A percentile compares a stretch with the other conserved stretches of the same genome.
phyloP scores from a whole-genome alignment of 2,329 filamentous ascomycete species.

The Ophiostoma piceae region DNA sequence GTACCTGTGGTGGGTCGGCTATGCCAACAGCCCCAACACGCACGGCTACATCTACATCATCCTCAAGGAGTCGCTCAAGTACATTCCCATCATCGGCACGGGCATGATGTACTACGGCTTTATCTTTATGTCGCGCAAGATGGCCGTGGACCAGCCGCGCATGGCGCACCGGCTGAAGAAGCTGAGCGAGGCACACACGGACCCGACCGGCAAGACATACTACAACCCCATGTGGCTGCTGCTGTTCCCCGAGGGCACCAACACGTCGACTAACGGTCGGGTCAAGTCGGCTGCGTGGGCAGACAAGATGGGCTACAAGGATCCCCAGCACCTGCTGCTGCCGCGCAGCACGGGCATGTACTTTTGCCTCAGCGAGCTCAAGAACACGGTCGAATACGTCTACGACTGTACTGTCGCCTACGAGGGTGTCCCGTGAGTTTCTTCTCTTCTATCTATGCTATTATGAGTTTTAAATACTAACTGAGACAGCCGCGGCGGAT shows the following conservation, averaged over 20 bases:
- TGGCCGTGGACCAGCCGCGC: conserved; percentile 72
- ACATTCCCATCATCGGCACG: conserved; percentile 71
- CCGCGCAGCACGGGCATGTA: conserved; percentile 75
- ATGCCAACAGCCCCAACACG: conserved; percentile 67
- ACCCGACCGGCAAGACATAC: conserved; percentile 50
- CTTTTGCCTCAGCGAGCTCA: conserved; percentile 73
- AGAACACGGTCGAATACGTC: conserved; percentile 69
- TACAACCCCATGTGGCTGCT: conserved; percentile 84
- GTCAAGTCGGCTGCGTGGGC: conserved; percentile 70
- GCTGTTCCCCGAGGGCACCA: conserved; percentile 84
- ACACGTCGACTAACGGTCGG: conserved; percentile 65
- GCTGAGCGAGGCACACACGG: conserved; percentile 54
- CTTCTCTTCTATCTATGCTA: conserved; percentile 12
- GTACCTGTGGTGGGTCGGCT: conserved; percentile 92
- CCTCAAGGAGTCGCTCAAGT: conserved; percentile 78
- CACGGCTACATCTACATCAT: conserved; percentile 88
- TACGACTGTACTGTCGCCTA: conserved; percentile 96
- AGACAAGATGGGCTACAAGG: conserved; percentile 65
- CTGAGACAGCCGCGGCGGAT: conserved; percentile 61
- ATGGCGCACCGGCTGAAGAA: conserved; percentile 68
- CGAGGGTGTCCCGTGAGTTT: conserved; percentile 82
- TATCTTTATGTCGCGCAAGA: conserved; percentile 87
- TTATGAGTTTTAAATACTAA: too few species aligned
- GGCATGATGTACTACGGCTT: conserved; percentile 85
- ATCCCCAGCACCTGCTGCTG: conserved; percentile 68